Percentiles rank a stretch among this genome's conserved stretches.
These are phyloP conservation scores for Leishmania aethiopica DNA, from an alignment of 208 protist genomes.

Conservation along the genomic window DNA sequence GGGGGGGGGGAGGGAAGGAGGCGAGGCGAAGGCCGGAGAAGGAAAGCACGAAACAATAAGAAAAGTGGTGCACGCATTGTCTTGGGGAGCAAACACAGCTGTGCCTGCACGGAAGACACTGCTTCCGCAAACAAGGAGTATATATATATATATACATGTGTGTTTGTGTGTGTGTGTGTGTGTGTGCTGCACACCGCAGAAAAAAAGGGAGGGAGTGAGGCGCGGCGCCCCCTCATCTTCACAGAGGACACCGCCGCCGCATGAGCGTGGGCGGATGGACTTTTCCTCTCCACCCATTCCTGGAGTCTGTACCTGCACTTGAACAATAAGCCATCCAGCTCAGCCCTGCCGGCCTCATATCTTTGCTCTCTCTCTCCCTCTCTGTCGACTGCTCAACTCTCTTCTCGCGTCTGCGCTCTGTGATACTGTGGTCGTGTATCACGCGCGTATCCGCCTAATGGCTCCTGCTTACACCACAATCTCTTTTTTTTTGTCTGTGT, in stretches of 20 bases:
- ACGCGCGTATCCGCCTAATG: not conserved
- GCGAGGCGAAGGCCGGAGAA: not conserved
- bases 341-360: not conserved
- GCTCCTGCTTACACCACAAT: not conserved
- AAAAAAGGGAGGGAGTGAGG: not conserved
- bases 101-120: not conserved
- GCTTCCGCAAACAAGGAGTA: not conserved
- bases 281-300: not conserved
- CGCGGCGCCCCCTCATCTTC: not conserved
- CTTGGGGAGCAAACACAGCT: not conserved
- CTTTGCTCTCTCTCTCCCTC: not conserved
- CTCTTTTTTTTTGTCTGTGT: not conserved
- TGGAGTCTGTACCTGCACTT: not conserved
- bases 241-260: not conserved
- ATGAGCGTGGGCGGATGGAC: not conserved
- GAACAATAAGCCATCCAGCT: not conserved
- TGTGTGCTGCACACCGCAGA: not conserved
- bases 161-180: too few relatives aligned
- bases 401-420: not conserved
- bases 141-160: not conserved
- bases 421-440: not conserved
- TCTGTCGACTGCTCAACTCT: not conserved
- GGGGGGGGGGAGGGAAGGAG: not conserved
- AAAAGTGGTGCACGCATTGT: not conserved
- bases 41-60: not conserved